Conservation (phyloP, 768 basidiomycete genomes). For the Pulveroboletus sp. region DNA sequence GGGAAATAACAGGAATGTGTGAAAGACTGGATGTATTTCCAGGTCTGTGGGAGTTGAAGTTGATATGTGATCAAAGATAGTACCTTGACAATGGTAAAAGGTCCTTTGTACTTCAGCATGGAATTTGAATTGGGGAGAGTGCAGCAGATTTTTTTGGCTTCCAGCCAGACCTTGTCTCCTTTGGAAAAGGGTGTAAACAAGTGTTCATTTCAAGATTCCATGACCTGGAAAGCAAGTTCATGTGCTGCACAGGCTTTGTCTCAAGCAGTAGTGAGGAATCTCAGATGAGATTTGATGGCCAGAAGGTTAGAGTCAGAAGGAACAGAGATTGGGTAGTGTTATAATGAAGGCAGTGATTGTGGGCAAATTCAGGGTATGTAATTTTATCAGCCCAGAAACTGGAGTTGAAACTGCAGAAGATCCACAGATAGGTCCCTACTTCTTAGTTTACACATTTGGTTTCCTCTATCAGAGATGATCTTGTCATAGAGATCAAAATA, state of each 20-base stretch:
- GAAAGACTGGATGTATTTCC: no score
- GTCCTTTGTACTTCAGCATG: no score
- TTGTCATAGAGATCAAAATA: no score
- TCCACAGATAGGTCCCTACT: background rate
- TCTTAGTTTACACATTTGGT: background rate
- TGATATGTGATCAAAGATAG: no score
- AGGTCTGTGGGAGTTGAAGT: no score
- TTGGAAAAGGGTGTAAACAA: no score
- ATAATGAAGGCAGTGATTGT: background rate
- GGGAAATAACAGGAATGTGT: no score
- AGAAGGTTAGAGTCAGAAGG: background rate
- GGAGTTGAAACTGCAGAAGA: background rate
- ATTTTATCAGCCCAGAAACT: background rate
- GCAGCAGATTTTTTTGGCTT: constrained; percentile 1
- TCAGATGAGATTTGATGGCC: background rate
- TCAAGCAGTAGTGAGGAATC: background rate
- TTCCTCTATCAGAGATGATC: background rate
- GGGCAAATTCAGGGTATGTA: background rate
- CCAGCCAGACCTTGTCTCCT: no score
- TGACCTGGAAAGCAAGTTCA: background rate
- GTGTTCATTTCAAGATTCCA: background rate
- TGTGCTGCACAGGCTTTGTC: background rate
- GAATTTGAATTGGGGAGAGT: no score
- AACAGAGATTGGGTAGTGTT: background rate
- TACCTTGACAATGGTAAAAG: no score